Evolutionary conservation across 441 rosid genomes (phyloP).

Genomic region (Populus trichocarpa): DNA sequence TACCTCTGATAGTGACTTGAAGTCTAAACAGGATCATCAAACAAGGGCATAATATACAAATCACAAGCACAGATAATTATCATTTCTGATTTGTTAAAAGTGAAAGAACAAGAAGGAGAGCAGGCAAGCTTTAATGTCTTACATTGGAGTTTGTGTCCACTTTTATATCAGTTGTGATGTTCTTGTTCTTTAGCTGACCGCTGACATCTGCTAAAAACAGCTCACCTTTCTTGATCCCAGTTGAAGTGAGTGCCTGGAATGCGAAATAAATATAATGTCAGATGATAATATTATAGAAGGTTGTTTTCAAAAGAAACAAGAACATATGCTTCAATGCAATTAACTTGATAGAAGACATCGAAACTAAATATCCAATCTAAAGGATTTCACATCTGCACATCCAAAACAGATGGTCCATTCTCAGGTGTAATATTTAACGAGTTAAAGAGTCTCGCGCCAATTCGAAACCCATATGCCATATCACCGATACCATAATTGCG

Average conservation of each 20-base stretch:
- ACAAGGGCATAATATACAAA: not conserved
- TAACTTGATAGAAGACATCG: not conserved
- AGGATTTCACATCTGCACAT: not conserved
- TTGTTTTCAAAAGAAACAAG: not conserved
- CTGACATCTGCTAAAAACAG: slow-evolving; percentile 65
- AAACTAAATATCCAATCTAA: not conserved
- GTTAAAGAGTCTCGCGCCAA: not conserved
- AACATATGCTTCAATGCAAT: not conserved
- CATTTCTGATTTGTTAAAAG: not conserved
- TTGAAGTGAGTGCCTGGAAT: slow-evolving; percentile 73
- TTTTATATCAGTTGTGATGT: slow-evolving; percentile 60
- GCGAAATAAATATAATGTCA: slow-evolving; percentile 5
- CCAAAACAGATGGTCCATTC: not conserved
- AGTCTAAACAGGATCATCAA: not conserved
- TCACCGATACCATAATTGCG: not conserved
- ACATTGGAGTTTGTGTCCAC: slow-evolving; percentile 61
- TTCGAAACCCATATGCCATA: not conserved
- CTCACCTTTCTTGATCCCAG: slow-evolving; percentile 75
- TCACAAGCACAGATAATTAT: not conserved
- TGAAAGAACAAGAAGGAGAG: not conserved
- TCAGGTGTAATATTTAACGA: not conserved
- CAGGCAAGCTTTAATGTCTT: slow-evolving; percentile 16
- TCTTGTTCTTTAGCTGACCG: slow-evolving; percentile 55
- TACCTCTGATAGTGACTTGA: not conserved
- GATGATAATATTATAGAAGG: not conserved